Base-by-base conservation (phyloP, 108 stramenopile genomes). In the Cyclotella sp. region DNA sequence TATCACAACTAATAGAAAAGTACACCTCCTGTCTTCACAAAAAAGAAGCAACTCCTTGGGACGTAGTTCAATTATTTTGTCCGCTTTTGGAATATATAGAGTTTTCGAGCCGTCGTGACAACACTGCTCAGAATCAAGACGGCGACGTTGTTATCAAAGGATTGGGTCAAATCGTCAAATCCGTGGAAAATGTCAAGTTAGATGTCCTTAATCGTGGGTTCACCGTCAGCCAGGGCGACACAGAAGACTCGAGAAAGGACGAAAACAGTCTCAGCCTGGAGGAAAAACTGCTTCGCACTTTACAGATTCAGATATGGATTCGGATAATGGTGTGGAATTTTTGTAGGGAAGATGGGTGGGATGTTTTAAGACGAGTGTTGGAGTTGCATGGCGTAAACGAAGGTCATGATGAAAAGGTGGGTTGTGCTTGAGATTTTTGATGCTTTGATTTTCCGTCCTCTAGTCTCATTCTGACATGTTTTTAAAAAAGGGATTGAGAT, bases 251-350 rank as follows among this genome's bases (percentile, higher is more conserved):
- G 1, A 53, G 22, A n/a, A 13, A 52, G 0, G 13, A 53, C 47
- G 62, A 57, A n/a, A n/a, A n/a, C n/a, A n/a, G n/a, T 39, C 21
- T 30, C 27, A 57, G 22, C n/a, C 12, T 12, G 29, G 65, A 66
- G 22, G 74, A 49, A 12, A 26, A 45, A 22, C 41, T 82, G 27
- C 18, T 82, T 26, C 63, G 39, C 54, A 27, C 49, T 49, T 65
- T 82, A 29, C 75, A 73, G 42, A 55, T 72, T 62, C 82, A 82
- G 53, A 70, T 76, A 22, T 82, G 70, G 82, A 82, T 82, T 49
- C 70, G 82, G 0, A 76, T 82, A 58, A 76, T 76, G 70, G 63
- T 72, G 10, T 82, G 82, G 82, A 71, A 62, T 45, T 44, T 72
- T 41, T 55, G 67, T 18, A 43, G 72, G 26, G 75, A 82, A 16